Conservation (phyloP, 164 flowering plant species). For the Berberis vulgaris region DNA sequence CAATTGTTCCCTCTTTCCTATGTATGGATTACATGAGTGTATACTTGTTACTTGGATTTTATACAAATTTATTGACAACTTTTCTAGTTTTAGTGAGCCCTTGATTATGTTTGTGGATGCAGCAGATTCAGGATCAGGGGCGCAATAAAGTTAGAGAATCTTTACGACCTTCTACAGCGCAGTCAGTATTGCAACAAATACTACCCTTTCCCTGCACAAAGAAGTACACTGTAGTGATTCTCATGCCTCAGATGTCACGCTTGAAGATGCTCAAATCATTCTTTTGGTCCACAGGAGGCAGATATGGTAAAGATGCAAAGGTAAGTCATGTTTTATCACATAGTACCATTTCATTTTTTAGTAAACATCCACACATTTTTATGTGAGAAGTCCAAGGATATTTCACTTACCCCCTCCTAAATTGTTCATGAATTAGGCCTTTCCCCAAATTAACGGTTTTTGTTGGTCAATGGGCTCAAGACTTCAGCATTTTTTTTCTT, state of each 20-base stretch:
- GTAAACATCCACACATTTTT: too few relatives aligned
- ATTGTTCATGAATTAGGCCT: too few relatives aligned
- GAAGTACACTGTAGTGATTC: conserved; percentile 74
- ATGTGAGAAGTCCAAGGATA: background rate
- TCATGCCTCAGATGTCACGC: conserved; percentile 61
- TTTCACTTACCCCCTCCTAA: too few relatives aligned
- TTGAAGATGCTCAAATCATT: conserved; percentile 33
- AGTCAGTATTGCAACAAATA: conserved; percentile 54
- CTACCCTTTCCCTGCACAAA: conserved; percentile 76
- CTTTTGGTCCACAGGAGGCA: conserved; percentile 16
- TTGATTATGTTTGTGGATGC: conserved; percentile 9
- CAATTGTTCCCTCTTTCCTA: background rate
- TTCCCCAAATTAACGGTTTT: too few relatives aligned
- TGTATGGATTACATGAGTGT: background rate
- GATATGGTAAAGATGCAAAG: conserved; percentile 42
- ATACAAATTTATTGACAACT: background rate
- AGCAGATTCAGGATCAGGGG: conserved; percentile 81
- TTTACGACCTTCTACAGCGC: conserved; percentile 56
- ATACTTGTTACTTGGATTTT: background rate
- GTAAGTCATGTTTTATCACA: conserved; percentile 26
- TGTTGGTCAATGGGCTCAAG: too few relatives aligned
- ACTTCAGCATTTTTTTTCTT: too few relatives aligned
- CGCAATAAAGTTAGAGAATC: conserved; percentile 55
- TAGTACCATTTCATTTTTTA: background rate
- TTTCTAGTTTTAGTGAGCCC: background rate